Base-by-base conservation (phyloP, 305 asterid species). In the Rubia occidens region DNA sequence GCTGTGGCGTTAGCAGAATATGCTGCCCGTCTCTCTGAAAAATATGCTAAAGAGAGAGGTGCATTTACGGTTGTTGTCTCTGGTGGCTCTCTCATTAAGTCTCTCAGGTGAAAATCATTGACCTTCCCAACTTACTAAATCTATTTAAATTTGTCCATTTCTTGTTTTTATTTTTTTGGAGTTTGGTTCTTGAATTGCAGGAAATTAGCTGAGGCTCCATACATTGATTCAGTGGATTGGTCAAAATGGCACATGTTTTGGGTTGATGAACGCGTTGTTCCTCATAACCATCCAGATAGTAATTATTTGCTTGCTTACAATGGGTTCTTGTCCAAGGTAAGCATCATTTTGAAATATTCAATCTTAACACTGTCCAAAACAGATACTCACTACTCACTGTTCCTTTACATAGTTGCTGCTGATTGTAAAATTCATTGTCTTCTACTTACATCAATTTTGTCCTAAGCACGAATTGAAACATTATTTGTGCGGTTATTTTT, bases 21-120 rank as follows among this genome's bases (percentile, higher is more conserved):
- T 79, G 75, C 95, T 29, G 83, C 94, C 66, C 85, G 82, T 82
- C 80, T 89, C 9, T 79, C 95, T 9, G 68, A 69, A 44, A 75
- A 72, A 49, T 55, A 85, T 47, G 76, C 83, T 59, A 78, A 68
- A 60, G 82, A 82, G 66, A 78, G 87, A 56, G 78, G 51, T 42
- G 83, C 85, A 54, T 92, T 92, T 55, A 83, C 96, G 4, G 94
- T 92, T 26, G 98, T 87, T 60, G 67, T 93, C 21, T 90, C 97
- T 53, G 95, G 98, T 56, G 98, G 98, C 40, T 88, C 93, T 65
- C 91, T 92, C 49, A 82, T 92, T 63, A 87, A 90, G 69, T 85
- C 85, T 59, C 96, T 92, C 60, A 86, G 98, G 98, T 89, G 6
- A 61, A 17, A 42, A 40, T 7, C 13, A 18, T 2, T 64, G 35